These are phyloP conservation scores for Hanseniaspora hatyaiensis DNA, from an alignment of 805 yeast species.

Conservation along the genomic window DNA sequence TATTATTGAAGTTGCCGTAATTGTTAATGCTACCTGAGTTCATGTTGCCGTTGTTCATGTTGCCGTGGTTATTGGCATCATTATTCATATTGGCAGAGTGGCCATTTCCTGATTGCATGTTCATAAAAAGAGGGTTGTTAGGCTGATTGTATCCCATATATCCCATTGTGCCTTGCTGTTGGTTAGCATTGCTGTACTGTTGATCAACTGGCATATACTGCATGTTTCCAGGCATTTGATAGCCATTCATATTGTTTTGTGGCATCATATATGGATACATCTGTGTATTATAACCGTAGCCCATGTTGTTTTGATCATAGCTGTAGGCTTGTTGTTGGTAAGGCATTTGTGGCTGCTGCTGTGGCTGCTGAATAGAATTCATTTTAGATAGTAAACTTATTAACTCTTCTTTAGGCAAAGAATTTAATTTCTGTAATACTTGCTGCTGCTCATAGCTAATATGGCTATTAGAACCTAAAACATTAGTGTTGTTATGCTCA, in stretches of 20 bases:
- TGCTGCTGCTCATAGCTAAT: slow-evolving; percentile 6
- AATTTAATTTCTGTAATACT: slow-evolving; percentile 16
- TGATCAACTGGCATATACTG: background rate
- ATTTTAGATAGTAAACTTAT: slow-evolving; percentile 17
- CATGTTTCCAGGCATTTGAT: background rate
- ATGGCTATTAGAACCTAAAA: background rate
- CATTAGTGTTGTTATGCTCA: too few relatives aligned
- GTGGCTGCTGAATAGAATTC: slow-evolving; percentile 6
- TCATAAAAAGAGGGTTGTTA: too few relatives aligned
- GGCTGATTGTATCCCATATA: background rate
- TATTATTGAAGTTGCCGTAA: too few relatives aligned
- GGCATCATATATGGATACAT: slow-evolving; percentile 14
- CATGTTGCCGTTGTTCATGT: too few relatives aligned
- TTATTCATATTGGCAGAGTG: too few relatives aligned
- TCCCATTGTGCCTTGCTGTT: background rate
- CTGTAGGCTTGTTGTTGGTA: background rate
- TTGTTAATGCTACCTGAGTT: too few relatives aligned
- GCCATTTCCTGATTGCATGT: too few relatives aligned
- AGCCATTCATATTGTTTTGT: slow-evolving; percentile 10
- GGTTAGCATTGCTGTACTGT: background rate
- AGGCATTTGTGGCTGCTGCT: slow-evolving; percentile 1
- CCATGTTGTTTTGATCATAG: background rate
- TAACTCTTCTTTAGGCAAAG: slow-evolving; percentile 2
- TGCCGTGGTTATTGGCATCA: too few relatives aligned
- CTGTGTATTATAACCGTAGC: background rate